phyloP scores from a whole-genome alignment of 257 asterid genomes.

The Penstemon eatonii region DNA sequence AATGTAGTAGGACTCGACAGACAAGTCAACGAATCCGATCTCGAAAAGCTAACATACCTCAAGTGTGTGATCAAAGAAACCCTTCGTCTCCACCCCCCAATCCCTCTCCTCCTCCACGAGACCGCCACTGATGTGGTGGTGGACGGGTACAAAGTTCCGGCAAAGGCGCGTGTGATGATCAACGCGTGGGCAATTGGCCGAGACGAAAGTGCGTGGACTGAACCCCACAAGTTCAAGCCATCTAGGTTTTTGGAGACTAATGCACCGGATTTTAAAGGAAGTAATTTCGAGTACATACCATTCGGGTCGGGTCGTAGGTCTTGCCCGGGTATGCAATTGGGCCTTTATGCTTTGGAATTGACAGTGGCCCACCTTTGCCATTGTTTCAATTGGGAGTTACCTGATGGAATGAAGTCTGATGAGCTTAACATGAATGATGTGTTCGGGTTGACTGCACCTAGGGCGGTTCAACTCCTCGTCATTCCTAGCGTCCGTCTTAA shows the following conservation, averaged over 20 bases:
- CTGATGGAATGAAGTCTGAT: slow-evolving; percentile 25
- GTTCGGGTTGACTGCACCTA: slow-evolving; percentile 41
- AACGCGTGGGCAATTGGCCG: slow-evolving; percentile 39
- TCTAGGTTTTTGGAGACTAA: slow-evolving; percentile 20
- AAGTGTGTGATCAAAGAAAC: slow-evolving; percentile 43
- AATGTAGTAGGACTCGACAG: slow-evolving; percentile 31
- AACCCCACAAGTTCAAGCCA: slow-evolving; percentile 28
- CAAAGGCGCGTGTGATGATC: slow-evolving; percentile 36
- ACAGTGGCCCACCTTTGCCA: slow-evolving; percentile 39
- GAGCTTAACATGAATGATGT: slow-evolving; percentile 41
- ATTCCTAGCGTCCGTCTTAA: slow-evolving; percentile 7
- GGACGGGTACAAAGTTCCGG: slow-evolving; percentile 32
- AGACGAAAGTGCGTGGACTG: slow-evolving; percentile 24
- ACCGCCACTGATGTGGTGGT: slow-evolving; percentile 18
- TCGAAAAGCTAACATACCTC: slow-evolving; percentile 35
- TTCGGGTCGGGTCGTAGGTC: slow-evolving; percentile 50
- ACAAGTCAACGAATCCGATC: slow-evolving; percentile 35
- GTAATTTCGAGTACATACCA: slow-evolving; percentile 37
- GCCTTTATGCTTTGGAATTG: slow-evolving; percentile 36
- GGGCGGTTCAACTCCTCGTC: slow-evolving; percentile 33
- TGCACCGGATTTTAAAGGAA: slow-evolving; percentile 40
- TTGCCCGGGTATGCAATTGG: slow-evolving; percentile 43
- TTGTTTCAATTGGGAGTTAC: slow-evolving; percentile 33
- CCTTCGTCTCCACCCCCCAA: slow-evolving; percentile 48
- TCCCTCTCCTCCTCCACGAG: slow-evolving; percentile 48